Conservation (phyloP, 2,329 filamentous ascomycete genomes). For the Pestalotiopsis sp. region DNA sequence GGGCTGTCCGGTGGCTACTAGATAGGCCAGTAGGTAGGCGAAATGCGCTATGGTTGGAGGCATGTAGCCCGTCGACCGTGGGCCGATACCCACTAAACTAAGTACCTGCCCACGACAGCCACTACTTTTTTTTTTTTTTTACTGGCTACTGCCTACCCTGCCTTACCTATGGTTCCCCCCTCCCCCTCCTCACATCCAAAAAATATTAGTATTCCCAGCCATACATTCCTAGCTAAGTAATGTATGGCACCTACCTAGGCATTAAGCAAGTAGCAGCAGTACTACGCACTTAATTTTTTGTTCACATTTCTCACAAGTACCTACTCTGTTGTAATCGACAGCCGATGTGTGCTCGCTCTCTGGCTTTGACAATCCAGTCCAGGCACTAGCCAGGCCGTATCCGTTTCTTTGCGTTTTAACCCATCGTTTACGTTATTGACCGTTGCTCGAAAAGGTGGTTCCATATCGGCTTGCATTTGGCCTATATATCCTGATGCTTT, state of each 20-base stretch:
- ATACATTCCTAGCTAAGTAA: not conserved
- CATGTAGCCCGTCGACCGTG: constrained; percentile 6
- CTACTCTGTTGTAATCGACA: not conserved
- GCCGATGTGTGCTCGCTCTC: constrained; percentile 7
- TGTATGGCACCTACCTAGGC: not conserved
- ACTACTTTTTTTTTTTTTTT: not conserved
- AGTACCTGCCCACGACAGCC: constrained; percentile 5
- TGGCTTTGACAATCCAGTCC: constrained; percentile 3
- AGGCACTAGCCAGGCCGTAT: constrained; percentile 28
- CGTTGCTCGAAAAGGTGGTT: constrained; percentile 24
- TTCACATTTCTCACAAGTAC: constrained; percentile 8
- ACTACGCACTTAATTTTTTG: not conserved
- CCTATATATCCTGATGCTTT: constrained; percentile 50
- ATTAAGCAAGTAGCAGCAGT: not conserved
- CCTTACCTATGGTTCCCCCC: not conserved
- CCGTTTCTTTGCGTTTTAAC: constrained; percentile 27
- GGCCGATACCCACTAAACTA: constrained; percentile 12
- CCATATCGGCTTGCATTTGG: constrained; percentile 26
- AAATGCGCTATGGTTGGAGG: not conserved
- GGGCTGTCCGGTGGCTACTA: not conserved
- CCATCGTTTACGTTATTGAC: constrained; percentile 26
- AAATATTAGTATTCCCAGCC: not conserved
- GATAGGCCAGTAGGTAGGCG: not conserved
- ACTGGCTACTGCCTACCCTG: not conserved
- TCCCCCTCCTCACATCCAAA: not conserved